These are phyloP conservation scores for Pseudodiploospora longispora DNA, from an alignment of 2,329 filamentous ascomycete species.

Conservation along the genomic window DNA sequence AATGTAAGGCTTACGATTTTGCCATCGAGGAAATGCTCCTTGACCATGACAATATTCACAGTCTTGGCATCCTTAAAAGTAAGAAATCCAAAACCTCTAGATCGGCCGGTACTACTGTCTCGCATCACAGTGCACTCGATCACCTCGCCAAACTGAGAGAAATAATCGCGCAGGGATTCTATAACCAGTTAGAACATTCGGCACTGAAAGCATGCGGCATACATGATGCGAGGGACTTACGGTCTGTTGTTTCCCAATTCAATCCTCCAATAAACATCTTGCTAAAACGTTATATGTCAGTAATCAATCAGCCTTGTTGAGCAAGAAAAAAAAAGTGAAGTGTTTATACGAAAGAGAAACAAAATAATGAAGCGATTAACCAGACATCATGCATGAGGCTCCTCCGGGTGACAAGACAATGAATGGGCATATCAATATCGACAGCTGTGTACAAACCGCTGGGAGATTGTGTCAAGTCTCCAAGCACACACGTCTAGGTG, in stretches of 20 bases:
- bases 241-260: conserved; percentile 98
- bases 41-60: conserved; percentile 99
- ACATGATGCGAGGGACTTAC: conserved; percentile 47
- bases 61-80: conserved; percentile 97
- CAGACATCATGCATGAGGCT: no score
- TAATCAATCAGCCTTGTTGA: background rate
- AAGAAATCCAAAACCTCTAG: conserved; percentile 91
- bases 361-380: background rate
- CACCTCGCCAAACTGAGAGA: conserved; percentile 95
- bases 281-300: conserved; percentile 39
- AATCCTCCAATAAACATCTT: conserved; percentile 99
- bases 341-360: background rate
- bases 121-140: conserved; percentile 99
- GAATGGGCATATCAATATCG: no score
- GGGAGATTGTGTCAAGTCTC: no score
- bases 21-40: conserved; percentile 94
- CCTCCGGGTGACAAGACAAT: no score
- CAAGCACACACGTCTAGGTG: no score
- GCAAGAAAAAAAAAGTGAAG: background rate
- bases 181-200: conserved; percentile 11
- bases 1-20: conserved; percentile 70
- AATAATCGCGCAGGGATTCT: conserved; percentile 97
- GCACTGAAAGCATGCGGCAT: background rate
- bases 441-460: no score
- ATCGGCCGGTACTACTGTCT: conserved; percentile 86